A percentile compares a stretch with the other conserved stretches of the same genome.
Evolutionary conservation across 2,329 filamentous ascomycete species (phyloP).

Genomic region (Eutypa lata): DNA sequence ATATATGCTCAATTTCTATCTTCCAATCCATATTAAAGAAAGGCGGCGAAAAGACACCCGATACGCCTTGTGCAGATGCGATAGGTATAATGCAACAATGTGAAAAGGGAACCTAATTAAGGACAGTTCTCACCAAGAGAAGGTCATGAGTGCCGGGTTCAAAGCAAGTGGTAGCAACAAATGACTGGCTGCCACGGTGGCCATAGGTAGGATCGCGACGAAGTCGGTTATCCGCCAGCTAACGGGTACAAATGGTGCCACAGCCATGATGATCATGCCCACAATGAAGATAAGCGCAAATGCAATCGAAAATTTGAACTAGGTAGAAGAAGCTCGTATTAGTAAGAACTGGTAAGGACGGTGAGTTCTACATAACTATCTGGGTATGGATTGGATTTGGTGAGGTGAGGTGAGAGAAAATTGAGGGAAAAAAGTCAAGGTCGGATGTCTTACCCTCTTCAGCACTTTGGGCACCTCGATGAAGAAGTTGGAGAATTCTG

Average conservation of each 20-base stretch:
- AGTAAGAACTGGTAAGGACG: too few species aligned
- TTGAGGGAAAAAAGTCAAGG: slow-evolving; percentile 27
- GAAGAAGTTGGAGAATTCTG: slow-evolving; percentile 79
- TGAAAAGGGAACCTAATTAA: too few species aligned
- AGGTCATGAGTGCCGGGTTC: slow-evolving; percentile 78
- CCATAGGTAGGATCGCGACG: slow-evolving; percentile 74
- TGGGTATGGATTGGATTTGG: too few species aligned
- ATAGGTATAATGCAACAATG: neutral
- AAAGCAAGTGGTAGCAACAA: slow-evolving; percentile 69
- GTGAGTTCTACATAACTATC: too few species aligned
- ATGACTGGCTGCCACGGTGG: slow-evolving; percentile 66
- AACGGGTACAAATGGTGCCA: slow-evolving; percentile 61
- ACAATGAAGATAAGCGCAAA: slow-evolving; percentile 57
- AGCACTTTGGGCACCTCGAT: slow-evolving; percentile 78
- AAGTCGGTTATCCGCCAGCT: slow-evolving; percentile 68
- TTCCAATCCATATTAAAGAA: too few species aligned
- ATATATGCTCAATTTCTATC: too few species aligned
- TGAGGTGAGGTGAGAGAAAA: slow-evolving; percentile 35
- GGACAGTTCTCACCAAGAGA: slow-evolving; percentile 62
- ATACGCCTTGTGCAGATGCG: neutral
- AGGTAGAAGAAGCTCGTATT: slow-evolving; percentile 2
- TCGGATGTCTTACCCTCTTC: slow-evolving; percentile 62
- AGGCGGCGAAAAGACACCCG: too few species aligned
- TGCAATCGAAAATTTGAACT: slow-evolving; percentile 71
- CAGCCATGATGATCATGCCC: slow-evolving; percentile 63